Percentiles rank a stretch among this genome's conserved stretches.
These are phyloP conservation scores for Mucor piriformis DNA, from an alignment of 371 early-diverging fungal genomes.

Conservation along the genomic window DNA sequence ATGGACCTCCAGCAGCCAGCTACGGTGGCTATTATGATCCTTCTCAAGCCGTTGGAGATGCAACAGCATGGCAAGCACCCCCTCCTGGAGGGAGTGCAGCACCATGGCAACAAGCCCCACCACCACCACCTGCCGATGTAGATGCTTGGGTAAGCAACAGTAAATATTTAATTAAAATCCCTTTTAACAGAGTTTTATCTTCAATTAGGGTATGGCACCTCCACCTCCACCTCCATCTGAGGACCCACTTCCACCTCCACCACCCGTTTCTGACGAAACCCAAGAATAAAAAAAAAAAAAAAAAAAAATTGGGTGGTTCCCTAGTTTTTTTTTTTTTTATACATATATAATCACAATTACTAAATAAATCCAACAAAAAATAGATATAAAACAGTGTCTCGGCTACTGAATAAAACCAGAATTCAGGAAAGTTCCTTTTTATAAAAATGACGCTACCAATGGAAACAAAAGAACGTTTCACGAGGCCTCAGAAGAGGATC, in stretches of 20 bases:
- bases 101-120: constrained; percentile 21
- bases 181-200: not conserved
- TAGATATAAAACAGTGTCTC: not conserved
- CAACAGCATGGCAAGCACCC: constrained; percentile 32
- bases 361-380: not conserved
- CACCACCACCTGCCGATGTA: constrained; percentile 12
- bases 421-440: no score
- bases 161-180: not conserved
- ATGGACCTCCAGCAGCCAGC: constrained; percentile 13
- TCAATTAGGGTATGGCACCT: constrained; percentile 25
- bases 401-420: not conserved
- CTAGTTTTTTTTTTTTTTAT: constrained; percentile 10
- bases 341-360: not conserved
- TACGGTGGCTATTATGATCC: constrained; percentile 29
- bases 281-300: no score
- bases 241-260: constrained; percentile 43
- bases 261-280: constrained; percentile 31
- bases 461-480: not conserved
- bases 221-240: constrained; percentile 45
- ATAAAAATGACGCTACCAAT: no score
- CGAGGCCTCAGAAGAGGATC: no score
- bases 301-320: no score
- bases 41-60: constrained; percentile 29
- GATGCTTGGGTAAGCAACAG: constrained; percentile 13
- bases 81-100: constrained; percentile 21